Conservation (phyloP, 164 flowering plant genomes). For the Vitis labrusca region DNA sequence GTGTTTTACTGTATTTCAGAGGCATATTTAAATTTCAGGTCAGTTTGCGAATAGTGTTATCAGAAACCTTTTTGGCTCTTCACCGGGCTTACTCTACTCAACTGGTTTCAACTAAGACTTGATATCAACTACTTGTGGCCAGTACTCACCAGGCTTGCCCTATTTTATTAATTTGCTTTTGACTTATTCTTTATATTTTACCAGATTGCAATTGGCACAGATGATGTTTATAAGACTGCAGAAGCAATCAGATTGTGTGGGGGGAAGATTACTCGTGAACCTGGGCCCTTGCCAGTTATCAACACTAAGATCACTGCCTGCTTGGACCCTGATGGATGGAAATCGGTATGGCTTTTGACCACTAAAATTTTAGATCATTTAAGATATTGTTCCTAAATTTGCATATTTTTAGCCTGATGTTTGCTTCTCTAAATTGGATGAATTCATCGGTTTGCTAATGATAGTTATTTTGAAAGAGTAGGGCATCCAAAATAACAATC, state of each 20-base stretch:
- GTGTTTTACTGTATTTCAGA: background rate
- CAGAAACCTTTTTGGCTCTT: background rate
- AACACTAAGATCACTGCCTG: conserved; percentile 49
- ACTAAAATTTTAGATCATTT: no score
- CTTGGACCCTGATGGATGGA: conserved; percentile 58
- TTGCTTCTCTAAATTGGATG: no score
- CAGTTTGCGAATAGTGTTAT: background rate
- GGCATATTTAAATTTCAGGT: no score
- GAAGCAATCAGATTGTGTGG: conserved; percentile 35
- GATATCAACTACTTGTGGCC: no score
- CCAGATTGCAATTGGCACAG: conserved; percentile 48
- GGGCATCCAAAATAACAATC: no score
- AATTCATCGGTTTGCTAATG: no score
- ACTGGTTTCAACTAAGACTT: no score
- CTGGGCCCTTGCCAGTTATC: conserved; percentile 46
- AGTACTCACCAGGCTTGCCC: background rate
- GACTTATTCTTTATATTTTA: conserved; percentile 1
- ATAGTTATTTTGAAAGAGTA: no score
- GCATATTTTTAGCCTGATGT: no score
- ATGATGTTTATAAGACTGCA: conserved; percentile 49
- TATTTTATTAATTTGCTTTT: background rate
- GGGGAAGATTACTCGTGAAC: conserved; percentile 38
- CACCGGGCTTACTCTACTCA: background rate
- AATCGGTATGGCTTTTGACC: conserved; percentile 28
- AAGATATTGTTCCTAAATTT: no score